Conservation (phyloP, 176 grass and related monocot species). For the Alopecurus myosuroides region DNA sequence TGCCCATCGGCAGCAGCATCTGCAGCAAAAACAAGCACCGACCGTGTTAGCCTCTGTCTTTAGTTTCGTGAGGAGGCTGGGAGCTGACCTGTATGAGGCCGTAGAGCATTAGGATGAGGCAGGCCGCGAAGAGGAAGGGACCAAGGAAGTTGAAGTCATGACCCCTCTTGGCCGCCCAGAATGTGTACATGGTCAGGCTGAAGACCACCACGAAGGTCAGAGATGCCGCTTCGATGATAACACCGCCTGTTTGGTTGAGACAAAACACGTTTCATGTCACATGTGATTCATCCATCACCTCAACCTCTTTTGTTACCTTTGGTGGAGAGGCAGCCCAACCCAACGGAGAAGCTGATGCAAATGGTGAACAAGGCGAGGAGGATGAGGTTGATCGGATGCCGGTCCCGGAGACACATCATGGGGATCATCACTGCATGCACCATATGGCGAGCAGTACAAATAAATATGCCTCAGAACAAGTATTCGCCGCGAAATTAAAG, state of each 20-base stretch:
- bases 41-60: not conserved
- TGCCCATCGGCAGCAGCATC: slow-evolving; percentile 59
- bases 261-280: not conserved
- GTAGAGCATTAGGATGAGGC: slow-evolving; percentile 42
- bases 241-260: slow-evolving; percentile 21
- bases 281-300: not conserved
- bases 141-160: slow-evolving; percentile 68
- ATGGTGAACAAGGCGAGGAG: slow-evolving; percentile 64
- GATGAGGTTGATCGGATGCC: slow-evolving; percentile 57
- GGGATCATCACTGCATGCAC: slow-evolving; percentile 48
- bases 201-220: slow-evolving; percentile 38
- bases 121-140: slow-evolving; percentile 44
- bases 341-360: slow-evolving; percentile 45
- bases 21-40: not conserved
- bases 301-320: slow-evolving; percentile 20
- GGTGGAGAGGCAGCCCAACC: slow-evolving; percentile 36
- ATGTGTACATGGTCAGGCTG: slow-evolving; percentile 64
- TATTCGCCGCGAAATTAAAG: too few species aligned
- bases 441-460: too few species aligned
- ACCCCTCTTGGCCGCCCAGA: slow-evolving; percentile 70
- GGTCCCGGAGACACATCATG: slow-evolving; percentile 43
- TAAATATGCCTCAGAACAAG: too few species aligned
- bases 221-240: slow-evolving; percentile 43
- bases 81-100: slow-evolving; percentile 62
- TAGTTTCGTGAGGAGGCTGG: not conserved